Base-by-base conservation (phyloP, 495 filamentous ascomycete genomes). In the Daldinia grandis region DNA sequence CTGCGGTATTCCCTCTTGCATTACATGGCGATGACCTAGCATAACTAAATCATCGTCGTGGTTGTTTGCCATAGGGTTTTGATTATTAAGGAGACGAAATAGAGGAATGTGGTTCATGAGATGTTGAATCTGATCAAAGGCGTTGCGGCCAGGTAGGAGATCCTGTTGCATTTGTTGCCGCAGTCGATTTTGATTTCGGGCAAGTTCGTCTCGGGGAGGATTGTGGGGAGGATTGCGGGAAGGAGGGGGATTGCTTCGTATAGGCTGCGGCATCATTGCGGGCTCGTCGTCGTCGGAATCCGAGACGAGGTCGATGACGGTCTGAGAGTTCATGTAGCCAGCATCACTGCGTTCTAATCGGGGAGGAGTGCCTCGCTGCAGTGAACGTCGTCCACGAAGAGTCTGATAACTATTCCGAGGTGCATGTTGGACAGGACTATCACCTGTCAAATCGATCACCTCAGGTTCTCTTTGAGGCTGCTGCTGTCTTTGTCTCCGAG, bases 371-470 rank as follows among this genome's bases (percentile, higher is more conserved):
- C 76, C 74, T 60, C 73, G 75, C 50, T 69, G 74, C 28, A 77
- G 74, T 0, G 78, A 76, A 25, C 56, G 64, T 51, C 72, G 78
- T 10, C 83, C 64, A 17, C 81, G 79, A 6, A 73, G 62, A 19
- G 72, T 75, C n/a, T 74, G 58, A 8, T 57, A 49, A 24, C 27
- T 59, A 17, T 49, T 37, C 69, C 57, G 54, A 55, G 58, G 37
- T 57, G 47, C 10, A 14, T 38, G 31, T 50, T 37, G 38, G 51
- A 49, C 47, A 55, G 66, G 58, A 50, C 47, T 42, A 42, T 83
- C 82, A 19, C 68, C 76, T 1, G 83, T 85, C 19, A 85, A 64
- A 55, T 85, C 83, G 27, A 85, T 79, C 0, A 78, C 64, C 17
- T 77, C 71, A 0, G 72, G 74, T 15, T 69, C 56, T n/a, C 40